Evolutionary conservation across 768 basidiomycete species (phyloP).

Genomic region (Melanogaster broomeanus): DNA sequence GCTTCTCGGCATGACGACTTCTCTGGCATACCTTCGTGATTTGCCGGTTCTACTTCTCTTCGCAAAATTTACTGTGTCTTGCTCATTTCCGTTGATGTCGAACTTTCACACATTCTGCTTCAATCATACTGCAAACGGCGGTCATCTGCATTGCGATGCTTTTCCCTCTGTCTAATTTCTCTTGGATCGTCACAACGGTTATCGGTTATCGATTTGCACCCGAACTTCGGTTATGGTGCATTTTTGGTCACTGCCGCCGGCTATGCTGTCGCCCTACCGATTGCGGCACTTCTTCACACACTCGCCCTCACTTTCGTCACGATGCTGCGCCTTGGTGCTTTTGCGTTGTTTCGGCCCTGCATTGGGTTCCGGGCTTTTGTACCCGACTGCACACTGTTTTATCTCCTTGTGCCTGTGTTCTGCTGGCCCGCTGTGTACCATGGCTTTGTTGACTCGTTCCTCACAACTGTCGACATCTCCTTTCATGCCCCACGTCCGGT

Average conservation of each 20-base stretch:
- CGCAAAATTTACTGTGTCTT: not conserved
- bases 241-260: slow-evolving; percentile 15
- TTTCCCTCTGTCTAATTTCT: not conserved
- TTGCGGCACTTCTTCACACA: no score
- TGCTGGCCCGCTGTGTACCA: not conserved
- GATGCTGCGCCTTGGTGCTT: slow-evolving; percentile 3
- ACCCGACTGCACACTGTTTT: not conserved
- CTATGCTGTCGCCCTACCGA: slow-evolving; percentile 6
- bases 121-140: not conserved
- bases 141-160: not conserved
- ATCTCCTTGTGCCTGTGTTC: not conserved
- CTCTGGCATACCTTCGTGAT: no score
- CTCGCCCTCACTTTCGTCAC: slow-evolving; percentile 4
- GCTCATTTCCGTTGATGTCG: not conserved
- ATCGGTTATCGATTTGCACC: slow-evolving; percentile 12
- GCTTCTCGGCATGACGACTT: no score
- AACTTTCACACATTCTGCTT: not conserved
- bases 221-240: slow-evolving; percentile 1
- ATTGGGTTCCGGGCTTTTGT: not conserved
- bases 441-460: no score
- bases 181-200: not conserved
- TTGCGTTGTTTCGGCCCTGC: not conserved
- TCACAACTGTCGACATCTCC: not conserved
- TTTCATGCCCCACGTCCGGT: slow-evolving; percentile 1
- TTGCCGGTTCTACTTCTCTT: not conserved